A percentile compares a stretch with the other conserved stretches of the same genome.
These are phyloP conservation scores for Fusarium nisikadoi DNA, from an alignment of 2,329 filamentous ascomycete species.

Conservation along the genomic window DNA sequence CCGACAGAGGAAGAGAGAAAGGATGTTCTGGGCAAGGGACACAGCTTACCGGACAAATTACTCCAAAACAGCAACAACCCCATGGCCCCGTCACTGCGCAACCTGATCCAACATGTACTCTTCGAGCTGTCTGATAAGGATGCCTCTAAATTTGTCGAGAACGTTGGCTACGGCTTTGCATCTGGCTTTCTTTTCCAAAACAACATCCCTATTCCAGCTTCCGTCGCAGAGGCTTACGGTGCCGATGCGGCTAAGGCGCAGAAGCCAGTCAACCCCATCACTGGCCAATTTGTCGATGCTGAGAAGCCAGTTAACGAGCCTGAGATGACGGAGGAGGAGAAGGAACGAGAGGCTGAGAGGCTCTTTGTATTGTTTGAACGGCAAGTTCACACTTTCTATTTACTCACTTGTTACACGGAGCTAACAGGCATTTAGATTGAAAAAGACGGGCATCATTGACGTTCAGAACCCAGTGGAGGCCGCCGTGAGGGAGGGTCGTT, in stretches of 20 bases:
- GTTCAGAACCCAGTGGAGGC: constrained; percentile 82
- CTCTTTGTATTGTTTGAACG: constrained; percentile 92
- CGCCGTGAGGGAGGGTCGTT: constrained; percentile 74
- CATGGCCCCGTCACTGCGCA: constrained; percentile 75
- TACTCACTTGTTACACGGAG: neutral
- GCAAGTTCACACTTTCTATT: constrained; percentile 53
- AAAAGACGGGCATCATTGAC: constrained; percentile 78
- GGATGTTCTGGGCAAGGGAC: constrained; percentile 78
- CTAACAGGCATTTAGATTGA: constrained; percentile 60
- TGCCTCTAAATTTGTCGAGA: constrained; percentile 82
- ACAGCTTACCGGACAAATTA: constrained; percentile 79
- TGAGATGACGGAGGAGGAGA: constrained; percentile 91
- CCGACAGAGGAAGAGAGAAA: constrained; percentile 81
- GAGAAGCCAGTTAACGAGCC: constrained; percentile 69
- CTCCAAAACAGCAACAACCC: constrained; percentile 82
- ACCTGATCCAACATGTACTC: constrained; percentile 79
- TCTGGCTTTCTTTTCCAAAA: constrained; percentile 89
- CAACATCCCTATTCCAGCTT: constrained; percentile 80
- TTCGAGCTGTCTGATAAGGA: constrained; percentile 90
- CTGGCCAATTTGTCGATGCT: constrained; percentile 80
- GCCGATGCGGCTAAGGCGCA: constrained; percentile 44
- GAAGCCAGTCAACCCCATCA: constrained; percentile 80
- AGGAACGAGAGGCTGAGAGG: constrained; percentile 88
- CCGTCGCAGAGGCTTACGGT: constrained; percentile 62
- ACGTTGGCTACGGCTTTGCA: constrained; percentile 94